Conservation (phyloP, 371 early-diverging fungal genomes). For the Mortierella sp. region DNA sequence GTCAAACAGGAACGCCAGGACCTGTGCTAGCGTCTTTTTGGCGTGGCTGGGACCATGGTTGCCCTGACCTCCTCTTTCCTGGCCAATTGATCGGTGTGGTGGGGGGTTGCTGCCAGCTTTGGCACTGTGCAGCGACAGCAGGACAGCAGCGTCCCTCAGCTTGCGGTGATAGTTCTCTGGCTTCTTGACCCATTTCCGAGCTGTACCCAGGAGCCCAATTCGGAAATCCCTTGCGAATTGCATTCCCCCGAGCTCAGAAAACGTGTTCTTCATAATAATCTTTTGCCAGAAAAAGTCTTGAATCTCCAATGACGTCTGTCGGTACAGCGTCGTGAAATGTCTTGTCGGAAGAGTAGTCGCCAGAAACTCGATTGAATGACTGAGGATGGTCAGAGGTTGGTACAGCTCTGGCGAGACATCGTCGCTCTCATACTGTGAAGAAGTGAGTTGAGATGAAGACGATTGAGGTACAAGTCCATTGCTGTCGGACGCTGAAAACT, state of each 20-base stretch:
- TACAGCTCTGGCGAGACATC: conserved; percentile 74
- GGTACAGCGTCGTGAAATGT: conserved; percentile 59
- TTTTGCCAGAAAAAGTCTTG: conserved; percentile 73
- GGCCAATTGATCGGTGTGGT: conserved; percentile 18
- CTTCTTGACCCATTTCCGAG: conserved; percentile 60
- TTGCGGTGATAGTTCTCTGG: conserved; percentile 67
- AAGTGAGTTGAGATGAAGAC: not conserved
- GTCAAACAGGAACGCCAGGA: conserved; percentile 59
- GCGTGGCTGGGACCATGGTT: not conserved
- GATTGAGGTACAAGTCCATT: conserved; percentile 5
- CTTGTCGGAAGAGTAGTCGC: conserved; percentile 57
- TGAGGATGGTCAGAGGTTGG: conserved; percentile 62
- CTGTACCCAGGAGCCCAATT: conserved; percentile 66
- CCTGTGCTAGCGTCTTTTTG: conserved; percentile 47
- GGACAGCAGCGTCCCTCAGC: conserved; percentile 56
- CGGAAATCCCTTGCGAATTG: conserved; percentile 68
- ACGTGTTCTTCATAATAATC: conserved; percentile 66
- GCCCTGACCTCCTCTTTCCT: not conserved
- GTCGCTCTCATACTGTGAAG: conserved; percentile 30
- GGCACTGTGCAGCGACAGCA: conserved; percentile 56
- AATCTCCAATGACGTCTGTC: conserved; percentile 61
- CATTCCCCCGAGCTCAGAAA: conserved; percentile 61
- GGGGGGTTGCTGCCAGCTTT: conserved; percentile 35
- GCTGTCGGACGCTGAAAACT: conserved; percentile 24
- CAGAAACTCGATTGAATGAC: conserved; percentile 61